These are phyloP conservation scores for Williopsis jadinii DNA, from an alignment of 1,139 yeast species.

Conservation along the genomic window DNA sequence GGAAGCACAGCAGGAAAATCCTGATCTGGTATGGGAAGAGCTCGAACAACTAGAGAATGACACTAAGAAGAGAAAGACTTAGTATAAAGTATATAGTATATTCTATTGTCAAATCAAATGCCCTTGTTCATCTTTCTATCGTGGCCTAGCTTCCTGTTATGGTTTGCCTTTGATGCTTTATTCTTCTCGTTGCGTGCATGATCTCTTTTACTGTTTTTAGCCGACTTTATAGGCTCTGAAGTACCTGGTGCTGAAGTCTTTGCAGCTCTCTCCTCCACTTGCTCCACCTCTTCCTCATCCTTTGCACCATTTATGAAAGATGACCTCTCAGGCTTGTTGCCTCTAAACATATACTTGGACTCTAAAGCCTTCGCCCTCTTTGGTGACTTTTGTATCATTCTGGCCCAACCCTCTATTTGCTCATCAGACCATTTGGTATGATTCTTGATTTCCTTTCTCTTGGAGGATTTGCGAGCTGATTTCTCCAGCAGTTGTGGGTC, in stretches of 20 bases:
- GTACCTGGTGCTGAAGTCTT: background rate
- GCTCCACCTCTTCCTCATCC: slow-evolving; percentile 4
- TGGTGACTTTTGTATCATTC: slow-evolving; percentile 65
- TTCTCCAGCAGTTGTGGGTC: slow-evolving; percentile 47
- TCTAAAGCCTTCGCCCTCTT: slow-evolving; percentile 53
- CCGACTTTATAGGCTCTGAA: slow-evolving; percentile 2
- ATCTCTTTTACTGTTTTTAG: slow-evolving; percentile 23
- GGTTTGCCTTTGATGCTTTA: slow-evolving; percentile 54
- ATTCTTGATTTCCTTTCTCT: slow-evolving; percentile 45
- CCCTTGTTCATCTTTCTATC: slow-evolving; percentile 38
- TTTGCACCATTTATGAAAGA: background rate
- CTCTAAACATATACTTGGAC: slow-evolving; percentile 45
- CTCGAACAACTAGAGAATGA: slow-evolving; percentile 15
- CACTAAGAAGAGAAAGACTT: slow-evolving; percentile 18
- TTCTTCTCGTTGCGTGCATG: slow-evolving; percentile 45
- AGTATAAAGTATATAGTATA: too few species aligned
- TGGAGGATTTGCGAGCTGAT: slow-evolving; percentile 41
- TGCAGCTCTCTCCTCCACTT: too few species aligned
- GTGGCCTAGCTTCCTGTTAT: slow-evolving; percentile 56
- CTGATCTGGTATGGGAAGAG: slow-evolving; percentile 23
- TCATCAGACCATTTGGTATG: slow-evolving; percentile 74
- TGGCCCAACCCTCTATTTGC: slow-evolving; percentile 90
- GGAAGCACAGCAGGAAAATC: slow-evolving; percentile 24
- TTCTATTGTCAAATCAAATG: too few species aligned
- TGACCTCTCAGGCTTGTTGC: slow-evolving; percentile 14